Base-by-base conservation (phyloP, 805 yeast genomes). In the Candida suzukii region DNA sequence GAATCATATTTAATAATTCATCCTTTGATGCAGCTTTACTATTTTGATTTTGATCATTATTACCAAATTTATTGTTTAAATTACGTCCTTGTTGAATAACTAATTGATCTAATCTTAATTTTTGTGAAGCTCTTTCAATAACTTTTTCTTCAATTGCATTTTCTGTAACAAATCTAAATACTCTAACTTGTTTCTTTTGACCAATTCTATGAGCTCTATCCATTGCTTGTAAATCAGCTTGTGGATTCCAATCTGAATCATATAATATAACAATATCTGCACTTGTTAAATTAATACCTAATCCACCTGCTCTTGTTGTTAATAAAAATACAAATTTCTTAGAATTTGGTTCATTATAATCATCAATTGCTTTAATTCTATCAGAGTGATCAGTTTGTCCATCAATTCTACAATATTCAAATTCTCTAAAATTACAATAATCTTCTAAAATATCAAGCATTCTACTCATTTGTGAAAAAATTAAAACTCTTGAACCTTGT, bases 171-270 rank as follows among this genome's bases (percentile, higher is more conserved):
- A 84, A 75, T 62, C 95, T 68, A 54, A 78, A 84, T 2, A 84
- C 93, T 53, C 76, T 79, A 24, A 84, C 95, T 58, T 84, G 95
- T 50, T 83, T 84, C 35, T 82, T 84, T 58, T 84, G 95, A 7
- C 95, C 95, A 56, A 84, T 84, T 70, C 95, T 74, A 61, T 84
- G 95, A 0, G 93, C 93, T 66, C 95, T 73, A 57, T 84, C 95
- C 93, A 84, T 84, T 1, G 91, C 91, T 61, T 84, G 95, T 49
- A 84, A 71, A 69, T 84, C 95, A 4, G 91, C 93, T 56, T 84
- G 95, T 1, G 95, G 95, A 50, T 84, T 84, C 95, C 95, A 84
- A 58, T 84, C 95, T 3, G 88, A 80, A 61, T 84, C 95, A 56
- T 69, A 84, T 35, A 84, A 60, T 3, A 84, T 74, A 37, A 84